Evolutionary conservation across 2,329 filamentous ascomycete species (phyloP).

Genomic region (Shiraia bambusicola): DNA sequence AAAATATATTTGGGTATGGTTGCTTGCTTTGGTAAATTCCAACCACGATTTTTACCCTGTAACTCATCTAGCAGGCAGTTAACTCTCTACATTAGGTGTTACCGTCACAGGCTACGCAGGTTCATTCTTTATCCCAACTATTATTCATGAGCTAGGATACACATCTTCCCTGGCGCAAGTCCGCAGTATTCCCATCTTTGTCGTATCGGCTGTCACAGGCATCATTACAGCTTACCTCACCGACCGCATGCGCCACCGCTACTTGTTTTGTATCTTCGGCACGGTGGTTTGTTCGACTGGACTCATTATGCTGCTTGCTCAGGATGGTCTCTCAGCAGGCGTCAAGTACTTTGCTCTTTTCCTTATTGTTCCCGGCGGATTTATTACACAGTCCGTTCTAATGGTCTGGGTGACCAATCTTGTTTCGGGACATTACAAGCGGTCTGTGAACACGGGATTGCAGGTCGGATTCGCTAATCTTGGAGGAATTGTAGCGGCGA

Average conservation of each 20-base stretch:
- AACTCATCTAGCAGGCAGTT: not conserved
- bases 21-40: conserved; percentile 22
- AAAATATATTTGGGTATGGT: conserved; percentile 32
- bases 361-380: conserved; percentile 56
- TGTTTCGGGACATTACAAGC: conserved; percentile 60
- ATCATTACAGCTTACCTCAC: conserved; percentile 48
- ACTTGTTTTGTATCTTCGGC: conserved; percentile 54
- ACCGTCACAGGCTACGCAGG: conserved; percentile 52
- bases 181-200: conserved; percentile 43
- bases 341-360: conserved; percentile 59
- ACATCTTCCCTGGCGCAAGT: conserved; percentile 41
- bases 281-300: conserved; percentile 54
- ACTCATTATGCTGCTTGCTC: conserved; percentile 57
- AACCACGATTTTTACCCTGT: not conserved
- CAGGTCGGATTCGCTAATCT: conserved; percentile 51
- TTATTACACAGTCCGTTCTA: conserved; percentile 57
- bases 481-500: conserved; percentile 53
- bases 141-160: conserved; percentile 45
- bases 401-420: conserved; percentile 61
- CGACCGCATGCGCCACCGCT: conserved; percentile 56
- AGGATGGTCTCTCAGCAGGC: conserved; percentile 46
- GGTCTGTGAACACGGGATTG: conserved; percentile 54
- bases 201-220: conserved; percentile 42
- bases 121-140: conserved; percentile 46
- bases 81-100: conserved; percentile 20